Evolutionary conservation across 257 asterid genomes (phyloP), one percentile per base, ranked within the genome.

Genomic region (Nicotiana noctiflora): DNA sequence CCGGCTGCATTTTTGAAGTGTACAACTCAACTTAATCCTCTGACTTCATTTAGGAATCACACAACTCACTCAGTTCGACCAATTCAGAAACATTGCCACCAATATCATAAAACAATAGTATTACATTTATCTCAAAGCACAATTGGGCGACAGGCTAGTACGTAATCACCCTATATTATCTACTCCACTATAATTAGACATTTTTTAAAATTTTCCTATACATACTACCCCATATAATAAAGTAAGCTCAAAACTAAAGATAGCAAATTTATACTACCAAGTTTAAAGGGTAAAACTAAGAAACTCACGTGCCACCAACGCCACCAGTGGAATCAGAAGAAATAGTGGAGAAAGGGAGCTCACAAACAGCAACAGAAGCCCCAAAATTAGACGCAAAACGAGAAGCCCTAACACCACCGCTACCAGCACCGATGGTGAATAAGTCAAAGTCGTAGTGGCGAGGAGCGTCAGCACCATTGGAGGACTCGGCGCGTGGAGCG

Each of bases 371-470:
- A 80, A 88, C 97, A 18, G 92, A 88, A 83, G 99, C 98, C 62
- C 99, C 98, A 59, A 88, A 90, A 89, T 90, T 92, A 80, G 99
- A 88, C 68, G 97, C 98, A 82, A 92, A 95, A 23, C 99, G 93
- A 29, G 99, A 93, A 79, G 99, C 99, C 82, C 98, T 89, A 55
- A 95, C 99, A 68, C 99, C 99, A 34, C 99, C 99, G 79, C 99
- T 95, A 7, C 98, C 99, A 37, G 99, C 99, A 34, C 99, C 99
- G 74, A 95, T 89, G 2, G 99, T 95, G 79, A 95, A 95, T 7
- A 95, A 92, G 91, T 95, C 99, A 82, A 84, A 95, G 83, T 95
- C 99, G 77, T 91, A 95, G 29, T 88, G 77, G 0, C 84, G 79
- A 23, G 90, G 81, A n/a, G 90, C 81, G 76, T 90, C 76, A 60